Evolutionary conservation across 2,329 filamentous ascomycete genomes (phyloP), one percentile per base, ranked within the genome.

Genomic region (Xenoacremonium recifei): DNA sequence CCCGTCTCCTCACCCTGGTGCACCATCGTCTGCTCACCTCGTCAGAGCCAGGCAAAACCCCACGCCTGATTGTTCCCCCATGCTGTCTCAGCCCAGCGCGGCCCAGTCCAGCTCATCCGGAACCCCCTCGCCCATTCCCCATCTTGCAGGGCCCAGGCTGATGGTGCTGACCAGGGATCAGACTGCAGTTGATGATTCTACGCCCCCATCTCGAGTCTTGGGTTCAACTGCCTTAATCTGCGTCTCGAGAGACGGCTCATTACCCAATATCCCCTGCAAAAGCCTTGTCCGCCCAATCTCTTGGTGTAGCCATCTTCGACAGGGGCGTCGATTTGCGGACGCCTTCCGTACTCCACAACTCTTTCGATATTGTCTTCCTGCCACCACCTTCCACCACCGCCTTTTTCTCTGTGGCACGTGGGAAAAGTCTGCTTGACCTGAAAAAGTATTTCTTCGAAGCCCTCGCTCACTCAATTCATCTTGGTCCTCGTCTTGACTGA

Each of bases 351-450:
- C 48, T 55, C 54, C 54, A 54, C 54, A 45, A 34, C 54, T 57
- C 54, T 57, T 48, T 54, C 52, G 50, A 55, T 55, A 47, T 34
- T 40, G 45, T 37, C 44, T 45, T 55, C 43, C 35, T 53, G 41
- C 42, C n/a, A n/a, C n/a, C n/a, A n/a, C n/a, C n/a, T n/a, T n/a
- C 45, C 42, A 57, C 48, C 50, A 57, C 54, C 54, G 55, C 55
- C 49, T 53, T 56, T 58, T 48, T 40, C 43, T 40, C 51, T 42
- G n/a, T n/a, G n/a, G n/a, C n/a, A n/a, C n/a, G n/a, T n/a, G n/a
- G n/a, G n/a, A n/a, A n/a, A n/a, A n/a, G n/a, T n/a, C n/a, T n/a
- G n/a, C 50, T 47, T 47, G 54, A 52, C 44, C 44, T 39, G 54
- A 47, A 43, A 45, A 39, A 45, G 42, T 57, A 57, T 58, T 47